Evolutionary conservation across 805 yeast genomes (phyloP).

Genomic region (Barnettozyma sp.): DNA sequence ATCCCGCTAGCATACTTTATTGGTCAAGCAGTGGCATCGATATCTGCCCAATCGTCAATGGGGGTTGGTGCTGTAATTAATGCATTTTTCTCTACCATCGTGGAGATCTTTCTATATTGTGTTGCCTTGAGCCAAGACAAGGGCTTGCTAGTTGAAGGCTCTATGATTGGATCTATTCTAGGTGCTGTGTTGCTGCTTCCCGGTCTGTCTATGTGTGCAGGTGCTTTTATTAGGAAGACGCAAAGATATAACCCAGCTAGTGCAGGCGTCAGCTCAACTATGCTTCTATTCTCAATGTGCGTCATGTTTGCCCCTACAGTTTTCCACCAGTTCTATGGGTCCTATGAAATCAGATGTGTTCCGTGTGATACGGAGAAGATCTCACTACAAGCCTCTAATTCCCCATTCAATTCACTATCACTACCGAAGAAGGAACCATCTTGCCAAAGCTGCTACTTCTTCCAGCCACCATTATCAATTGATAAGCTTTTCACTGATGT

Average conservation of each 20-base stretch:
- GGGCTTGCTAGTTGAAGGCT: constrained; percentile 89
- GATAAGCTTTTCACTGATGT: constrained; percentile 59
- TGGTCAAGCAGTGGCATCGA: constrained; percentile 99
- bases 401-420: no score
- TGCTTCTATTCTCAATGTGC: constrained; percentile 84
- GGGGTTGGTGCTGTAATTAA: constrained; percentile 97
- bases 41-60: constrained; percentile 97
- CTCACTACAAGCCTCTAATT: no score
- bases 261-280: constrained; percentile 95
- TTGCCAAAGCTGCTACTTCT: constrained; percentile 69
- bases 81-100: constrained; percentile 94
- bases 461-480: constrained; percentile 67
- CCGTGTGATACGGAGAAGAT: constrained; percentile 37
- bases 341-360: constrained; percentile 68
- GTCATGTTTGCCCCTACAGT: constrained; percentile 91
- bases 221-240: constrained; percentile 86
- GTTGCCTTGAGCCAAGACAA: constrained; percentile 84
- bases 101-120: constrained; percentile 86
- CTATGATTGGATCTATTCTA: constrained; percentile 86
- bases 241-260: constrained; percentile 93
- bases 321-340: constrained; percentile 84
- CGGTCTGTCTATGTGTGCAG: constrained; percentile 96
- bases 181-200: constrained; percentile 91
- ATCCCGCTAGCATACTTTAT: constrained; percentile 94
- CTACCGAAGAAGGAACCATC: constrained; percentile 29